These are phyloP conservation scores for Quercus robur DNA, from an alignment of 306 rosid genomes.

Conservation along the genomic window DNA sequence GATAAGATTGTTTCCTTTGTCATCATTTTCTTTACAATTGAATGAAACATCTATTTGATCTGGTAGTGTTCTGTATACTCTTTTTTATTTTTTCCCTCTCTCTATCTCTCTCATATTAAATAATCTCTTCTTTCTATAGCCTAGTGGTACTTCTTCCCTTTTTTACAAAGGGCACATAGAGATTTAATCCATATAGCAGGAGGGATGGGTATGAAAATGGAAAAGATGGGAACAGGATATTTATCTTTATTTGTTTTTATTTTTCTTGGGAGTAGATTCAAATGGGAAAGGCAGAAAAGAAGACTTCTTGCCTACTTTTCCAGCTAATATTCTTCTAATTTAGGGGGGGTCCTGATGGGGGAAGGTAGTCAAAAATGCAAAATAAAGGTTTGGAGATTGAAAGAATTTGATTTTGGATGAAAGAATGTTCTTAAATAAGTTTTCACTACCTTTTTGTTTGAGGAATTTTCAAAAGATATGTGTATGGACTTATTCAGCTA, in stretches of 20 bases:
- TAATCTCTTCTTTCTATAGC: background rate
- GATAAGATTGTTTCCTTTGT: background rate
- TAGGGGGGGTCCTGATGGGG: background rate
- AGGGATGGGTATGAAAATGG: background rate
- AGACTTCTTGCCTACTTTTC: background rate
- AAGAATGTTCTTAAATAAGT: background rate
- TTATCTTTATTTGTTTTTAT: background rate
- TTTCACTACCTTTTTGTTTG: slow-evolving; percentile 7
- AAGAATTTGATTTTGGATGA: slow-evolving; percentile 8
- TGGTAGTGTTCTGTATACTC: background rate
- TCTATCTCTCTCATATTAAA: background rate
- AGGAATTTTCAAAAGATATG: slow-evolving; percentile 11
- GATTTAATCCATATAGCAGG: background rate
- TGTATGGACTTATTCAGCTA: slow-evolving; percentile 13
- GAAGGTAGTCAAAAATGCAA: background rate
- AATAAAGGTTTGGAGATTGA: background rate
- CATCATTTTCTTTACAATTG: background rate
- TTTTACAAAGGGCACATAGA: background rate
- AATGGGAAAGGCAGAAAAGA: background rate
- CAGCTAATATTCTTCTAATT: background rate
- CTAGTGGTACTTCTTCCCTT: background rate
- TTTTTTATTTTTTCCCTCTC: background rate
- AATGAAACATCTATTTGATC: background rate
- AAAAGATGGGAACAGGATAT: background rate
- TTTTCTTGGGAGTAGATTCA: background rate